Evolutionary conservation across 768 basidiomycete genomes (phyloP), one percentile per base, ranked within the genome.

Genomic region (Grammothele lineata): DNA sequence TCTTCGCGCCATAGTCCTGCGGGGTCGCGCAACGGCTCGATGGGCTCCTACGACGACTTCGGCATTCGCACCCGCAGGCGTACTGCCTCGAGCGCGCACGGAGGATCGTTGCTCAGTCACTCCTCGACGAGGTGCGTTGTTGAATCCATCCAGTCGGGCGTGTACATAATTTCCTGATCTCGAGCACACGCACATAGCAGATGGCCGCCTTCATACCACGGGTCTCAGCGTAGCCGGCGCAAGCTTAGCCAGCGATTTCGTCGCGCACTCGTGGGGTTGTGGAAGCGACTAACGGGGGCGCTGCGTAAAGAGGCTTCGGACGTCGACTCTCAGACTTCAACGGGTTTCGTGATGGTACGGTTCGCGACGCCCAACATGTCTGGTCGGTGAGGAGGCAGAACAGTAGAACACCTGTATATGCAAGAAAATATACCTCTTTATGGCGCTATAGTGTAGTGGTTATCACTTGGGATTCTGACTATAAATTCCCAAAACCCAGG

Each of bases 381-480:
- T 6, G 8, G 38, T 14, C 3, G 22, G 23, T 40, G 22, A 17
- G 6, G 8, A 18, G n/a, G 15, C 17, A 10, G 17, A 22, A 25
- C 18, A 14, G 38, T 10, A 24, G 12, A n/a, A 37, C 5, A 5
- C 11, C 21, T 22, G 21, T 39, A 34, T n/a, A 14, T 14, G 12
- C n/a, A 24, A 7, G 14, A 14, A 15, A 21, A 35, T 23, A 21
- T 24, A 19, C 26, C 17, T 7, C 18, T 19, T 15, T 7, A 33
- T 11, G 44, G 50, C 50, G 44, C 50, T 51, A 45, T 46, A 51
- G 50, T 40, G 50, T 51, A 51, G 50, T 43, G 45, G 50, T 51
- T 38, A 51, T 51, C 50, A 51, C 50, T 51, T 47, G 50, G 41
- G 50, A 51, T 51, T 51, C 50, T 51, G 50, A 51, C 11, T 18